A percentile compares a stretch with the other conserved stretches of the same genome.
phyloP scores from a whole-genome alignment of 2,329 filamentous ascomycete species.

The Lomentospora prolificans region DNA sequence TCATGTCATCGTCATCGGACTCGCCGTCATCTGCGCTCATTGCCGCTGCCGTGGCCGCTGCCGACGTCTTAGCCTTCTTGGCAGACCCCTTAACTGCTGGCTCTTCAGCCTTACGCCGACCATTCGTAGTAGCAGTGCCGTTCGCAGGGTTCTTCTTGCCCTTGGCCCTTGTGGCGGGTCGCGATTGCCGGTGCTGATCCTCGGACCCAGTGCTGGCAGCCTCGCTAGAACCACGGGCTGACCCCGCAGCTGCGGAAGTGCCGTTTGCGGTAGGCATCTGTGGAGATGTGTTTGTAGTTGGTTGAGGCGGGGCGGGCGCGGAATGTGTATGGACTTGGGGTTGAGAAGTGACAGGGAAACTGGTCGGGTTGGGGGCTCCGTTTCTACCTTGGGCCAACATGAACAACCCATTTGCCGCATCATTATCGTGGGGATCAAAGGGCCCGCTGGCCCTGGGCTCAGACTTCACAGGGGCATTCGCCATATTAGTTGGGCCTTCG shows the following conservation, averaged over 20 bases:
- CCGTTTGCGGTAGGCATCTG: slow-evolving; percentile 41
- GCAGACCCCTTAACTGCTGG: slow-evolving; percentile 48
- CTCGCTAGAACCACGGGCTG: slow-evolving; percentile 52
- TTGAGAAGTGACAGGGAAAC: slow-evolving; percentile 34
- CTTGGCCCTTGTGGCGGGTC: slow-evolving; percentile 54
- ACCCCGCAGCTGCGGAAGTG: slow-evolving; percentile 23
- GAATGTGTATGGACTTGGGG: slow-evolving; percentile 41
- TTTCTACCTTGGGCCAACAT: slow-evolving; percentile 73
- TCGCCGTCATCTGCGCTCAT: slow-evolving; percentile 18
- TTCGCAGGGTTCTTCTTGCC: slow-evolving; percentile 51
- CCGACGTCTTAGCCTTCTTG: slow-evolving; percentile 64
- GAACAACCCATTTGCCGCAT: slow-evolving; percentile 88
- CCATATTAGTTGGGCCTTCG: slow-evolving; percentile 33
- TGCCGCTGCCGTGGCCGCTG: slow-evolving; percentile 18
- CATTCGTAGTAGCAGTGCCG: slow-evolving; percentile 40
- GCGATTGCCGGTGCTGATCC: slow-evolving; percentile 53
- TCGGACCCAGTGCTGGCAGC: slow-evolving; percentile 63
- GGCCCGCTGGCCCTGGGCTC: slow-evolving; percentile 49
- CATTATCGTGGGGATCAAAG: slow-evolving; percentile 84
- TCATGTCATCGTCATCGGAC: slow-evolving; percentile 45
- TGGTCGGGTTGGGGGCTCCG: slow-evolving; percentile 41
- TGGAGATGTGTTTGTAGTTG: slow-evolving; percentile 34
- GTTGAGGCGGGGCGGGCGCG: slow-evolving; percentile 23
- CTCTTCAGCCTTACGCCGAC: slow-evolving; percentile 71
- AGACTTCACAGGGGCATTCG: slow-evolving; percentile 27